Percentiles rank a stretch among this genome's conserved stretches.
phyloP scores from a whole-genome alignment of 139 green algal genomes.

The Limnomonas spitsbergensis region DNA sequence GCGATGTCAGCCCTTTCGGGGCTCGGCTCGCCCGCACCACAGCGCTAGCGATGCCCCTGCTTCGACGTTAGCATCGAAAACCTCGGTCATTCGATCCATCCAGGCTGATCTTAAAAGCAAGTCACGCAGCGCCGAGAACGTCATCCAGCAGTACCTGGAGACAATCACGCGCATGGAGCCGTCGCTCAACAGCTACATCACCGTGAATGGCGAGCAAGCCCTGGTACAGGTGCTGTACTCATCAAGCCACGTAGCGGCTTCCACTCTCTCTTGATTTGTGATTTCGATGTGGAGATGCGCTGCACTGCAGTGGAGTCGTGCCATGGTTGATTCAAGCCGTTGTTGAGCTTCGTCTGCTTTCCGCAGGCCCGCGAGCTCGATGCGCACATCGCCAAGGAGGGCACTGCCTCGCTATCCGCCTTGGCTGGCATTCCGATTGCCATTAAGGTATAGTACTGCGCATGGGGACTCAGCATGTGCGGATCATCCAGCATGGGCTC shows the following conservation, averaged over 20 bases:
- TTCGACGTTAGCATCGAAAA: neutral
- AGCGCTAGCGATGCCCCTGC: neutral
- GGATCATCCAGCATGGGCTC: neutral
- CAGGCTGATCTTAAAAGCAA: slow-evolving; percentile 37
- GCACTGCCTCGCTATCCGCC: slow-evolving; percentile 24
- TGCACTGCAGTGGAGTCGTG: neutral
- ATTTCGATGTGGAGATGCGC: neutral
- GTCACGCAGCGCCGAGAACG: slow-evolving; percentile 38
- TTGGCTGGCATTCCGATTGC: slow-evolving; percentile 82
- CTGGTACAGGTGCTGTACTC: slow-evolving; percentile 35
- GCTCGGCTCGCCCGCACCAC: neutral
- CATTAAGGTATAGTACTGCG: slow-evolving; percentile 65
- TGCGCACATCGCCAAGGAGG: slow-evolving; percentile 40
- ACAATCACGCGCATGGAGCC: slow-evolving; percentile 33
- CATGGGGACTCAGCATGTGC: neutral
- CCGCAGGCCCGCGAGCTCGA: slow-evolving; percentile 53
- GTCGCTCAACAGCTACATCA: slow-evolving; percentile 49
- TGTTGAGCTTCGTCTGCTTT: too few relatives aligned
- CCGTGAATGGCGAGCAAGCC: slow-evolving; percentile 43
- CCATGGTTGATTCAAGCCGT: too few relatives aligned
- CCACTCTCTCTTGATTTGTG: neutral
- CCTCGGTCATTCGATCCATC: slow-evolving; percentile 36
- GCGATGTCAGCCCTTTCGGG: neutral
- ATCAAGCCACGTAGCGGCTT: neutral
- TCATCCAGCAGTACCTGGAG: slow-evolving; percentile 46